phyloP scores from a whole-genome alignment of 2,329 filamentous ascomycete genomes.

The Diaporthe batatas region DNA sequence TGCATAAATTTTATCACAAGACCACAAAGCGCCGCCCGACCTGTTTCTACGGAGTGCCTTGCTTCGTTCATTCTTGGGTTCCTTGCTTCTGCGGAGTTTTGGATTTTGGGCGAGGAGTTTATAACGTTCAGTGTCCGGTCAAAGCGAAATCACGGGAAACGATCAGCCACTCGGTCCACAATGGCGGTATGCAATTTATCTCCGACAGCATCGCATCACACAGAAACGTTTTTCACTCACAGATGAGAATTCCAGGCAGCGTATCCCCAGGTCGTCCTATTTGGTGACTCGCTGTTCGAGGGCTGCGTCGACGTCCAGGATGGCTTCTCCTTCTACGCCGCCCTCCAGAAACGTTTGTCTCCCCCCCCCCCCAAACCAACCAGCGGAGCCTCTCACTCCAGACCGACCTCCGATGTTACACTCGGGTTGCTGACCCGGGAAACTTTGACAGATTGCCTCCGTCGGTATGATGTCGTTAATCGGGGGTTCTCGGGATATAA shows the following conservation, averaged over 20 bases:
- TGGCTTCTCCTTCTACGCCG: conserved; percentile 81
- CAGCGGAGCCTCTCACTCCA: too few relatives aligned
- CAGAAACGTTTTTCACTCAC: neutral
- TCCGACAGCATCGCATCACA: neutral
- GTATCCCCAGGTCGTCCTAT: conserved; percentile 83
- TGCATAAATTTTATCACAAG: neutral
- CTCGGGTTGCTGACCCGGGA: neutral
- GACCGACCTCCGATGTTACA: neutral
- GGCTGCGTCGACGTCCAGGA: conserved; percentile 69
- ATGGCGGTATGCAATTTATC: conserved; percentile 38
- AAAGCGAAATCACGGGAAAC: neutral
- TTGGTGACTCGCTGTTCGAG: conserved; percentile 92
- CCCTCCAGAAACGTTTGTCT: conserved; percentile 75
- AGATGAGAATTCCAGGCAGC: conserved; percentile 54
- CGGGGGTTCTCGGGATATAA: conserved; percentile 90
- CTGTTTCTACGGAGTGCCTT: too few relatives aligned
- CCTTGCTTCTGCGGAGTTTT: neutral
- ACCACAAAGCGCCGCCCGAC: neutral
- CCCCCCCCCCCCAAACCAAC: neutral
- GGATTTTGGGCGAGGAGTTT: neutral
- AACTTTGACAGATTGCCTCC: conserved; percentile 72
- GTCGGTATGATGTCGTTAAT: conserved; percentile 88
- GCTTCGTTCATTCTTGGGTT: neutral
- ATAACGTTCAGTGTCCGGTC: neutral
- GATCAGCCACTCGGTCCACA: neutral